Conservation (phyloP, 768 basidiomycete genomes). For the Suillus brevipes region DNA sequence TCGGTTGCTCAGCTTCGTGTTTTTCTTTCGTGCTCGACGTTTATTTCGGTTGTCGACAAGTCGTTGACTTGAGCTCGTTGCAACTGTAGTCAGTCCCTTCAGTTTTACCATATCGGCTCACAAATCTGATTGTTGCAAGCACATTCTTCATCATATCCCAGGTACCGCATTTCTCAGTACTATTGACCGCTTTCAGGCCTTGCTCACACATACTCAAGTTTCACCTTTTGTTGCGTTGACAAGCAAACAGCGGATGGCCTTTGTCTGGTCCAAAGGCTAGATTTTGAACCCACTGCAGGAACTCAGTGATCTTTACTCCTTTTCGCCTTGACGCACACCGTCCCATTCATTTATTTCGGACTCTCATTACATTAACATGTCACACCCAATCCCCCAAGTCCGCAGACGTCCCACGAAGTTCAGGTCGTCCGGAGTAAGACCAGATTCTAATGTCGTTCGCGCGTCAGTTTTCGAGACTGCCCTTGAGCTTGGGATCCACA, state of each 20-base stretch:
- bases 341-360: constrained; percentile 18
- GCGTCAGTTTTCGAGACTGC: constrained; percentile 77
- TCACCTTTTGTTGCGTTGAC: constrained; percentile 8
- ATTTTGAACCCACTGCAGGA: constrained; percentile 14
- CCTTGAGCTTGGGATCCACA: constrained; percentile 63
- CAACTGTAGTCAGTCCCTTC: neutral
- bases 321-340: constrained; percentile 9
- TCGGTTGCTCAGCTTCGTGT: constrained; percentile 7
- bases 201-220: neutral
- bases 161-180: neutral
- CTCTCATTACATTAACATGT: constrained; percentile 20
- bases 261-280: constrained; percentile 13
- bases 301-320: constrained; percentile 7
- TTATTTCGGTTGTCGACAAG: neutral
- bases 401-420: constrained; percentile 31
- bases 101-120: neutral
- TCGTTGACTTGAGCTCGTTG: neutral
- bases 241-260: constrained; percentile 24
- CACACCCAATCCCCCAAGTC: constrained; percentile 18
- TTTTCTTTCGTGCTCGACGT: constrained; percentile 1
- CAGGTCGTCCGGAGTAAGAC: constrained; percentile 21
- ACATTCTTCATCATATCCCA: constrained; percentile 4
- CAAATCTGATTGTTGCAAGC: constrained; percentile 1
- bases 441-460: constrained; percentile 60
- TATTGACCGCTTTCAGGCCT: too few species aligned